Conservation (phyloP, 2,329 filamentous ascomycete species). For the Fusarium tjaetaba region DNA sequence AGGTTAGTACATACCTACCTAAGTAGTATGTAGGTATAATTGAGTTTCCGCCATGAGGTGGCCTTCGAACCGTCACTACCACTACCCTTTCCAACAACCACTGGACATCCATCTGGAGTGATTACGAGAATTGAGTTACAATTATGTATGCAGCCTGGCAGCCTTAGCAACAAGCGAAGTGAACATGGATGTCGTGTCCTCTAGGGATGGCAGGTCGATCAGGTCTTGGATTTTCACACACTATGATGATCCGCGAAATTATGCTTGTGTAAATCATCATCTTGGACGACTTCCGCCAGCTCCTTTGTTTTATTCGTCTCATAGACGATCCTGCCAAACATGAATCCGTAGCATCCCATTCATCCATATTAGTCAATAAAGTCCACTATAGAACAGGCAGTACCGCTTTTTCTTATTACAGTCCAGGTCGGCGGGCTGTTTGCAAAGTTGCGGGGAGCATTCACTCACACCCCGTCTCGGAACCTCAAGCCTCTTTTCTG, state of each 20-base stretch:
- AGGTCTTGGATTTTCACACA: conserved; percentile 26
- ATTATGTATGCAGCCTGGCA: conserved; percentile 5
- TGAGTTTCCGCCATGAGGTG: conserved; percentile 11
- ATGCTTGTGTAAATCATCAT: conserved; percentile 27
- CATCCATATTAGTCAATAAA: background rate
- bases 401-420: conserved; percentile 19
- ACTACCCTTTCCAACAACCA: background rate
- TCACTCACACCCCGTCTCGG: conserved; percentile 17
- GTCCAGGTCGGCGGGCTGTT: conserved; percentile 4
- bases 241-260: conserved; percentile 19
- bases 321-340: background rate
- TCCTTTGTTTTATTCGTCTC: background rate
- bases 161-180: background rate
- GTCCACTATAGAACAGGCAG: background rate
- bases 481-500: conserved; percentile 11
- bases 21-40: background rate
- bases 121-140: conserved; percentile 17
- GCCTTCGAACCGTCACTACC: background rate
- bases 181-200: conserved; percentile 13
- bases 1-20: too few relatives aligned
- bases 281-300: conserved; percentile 1
- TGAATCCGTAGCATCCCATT: background rate
- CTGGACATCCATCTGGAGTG: background rate
- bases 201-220: conserved; percentile 23
- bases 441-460: background rate